Base-by-base conservation (phyloP, 768 basidiomycete species). In the Tricholoma matsutake region DNA sequence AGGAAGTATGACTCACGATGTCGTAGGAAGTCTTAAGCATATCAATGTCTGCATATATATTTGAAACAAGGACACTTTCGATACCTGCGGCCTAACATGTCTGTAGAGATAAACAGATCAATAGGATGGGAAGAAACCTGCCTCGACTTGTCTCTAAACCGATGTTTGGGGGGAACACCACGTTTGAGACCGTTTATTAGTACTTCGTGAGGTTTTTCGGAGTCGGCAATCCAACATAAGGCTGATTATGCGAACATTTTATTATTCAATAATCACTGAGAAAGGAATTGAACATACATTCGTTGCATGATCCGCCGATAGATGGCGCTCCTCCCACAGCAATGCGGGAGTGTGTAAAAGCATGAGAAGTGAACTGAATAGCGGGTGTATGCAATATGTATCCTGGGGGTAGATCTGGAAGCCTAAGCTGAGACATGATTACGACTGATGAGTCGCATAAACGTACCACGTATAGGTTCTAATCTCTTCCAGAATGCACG, bases 101-200 rank as follows among this genome's bases (percentile, higher is more conserved):
- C 25, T 18, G 43, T 8, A 60, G 29, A 29, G 43, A 29, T 39
- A 31, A 28, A 10, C 25, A 31, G 34, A 53, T 20, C 4, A 16
- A 55, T 47, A 16, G 3, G 39, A 1, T 14, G 2, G 11, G 39
- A 22, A 18, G 43, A 1, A 10, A 59, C 72, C 54, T 59, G 88
- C 92, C 86, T 83, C 41, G 83, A 86, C 70, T 87, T 87, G 6
- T 81, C 73, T 32, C 80, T 80, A 63, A 83, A 77, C 25, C 88
- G 80, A 66, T 91, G 84, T 68, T 90, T 92, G 0, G 87, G 83
- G 10, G 89, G 76, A 1, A 90, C 85, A 1, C 92, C 92, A 49
- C 92, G 86, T 66, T 83, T 87, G n/a, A 87, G 75, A 2, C 93
- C 92, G 62, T 91, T 91, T 64, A 91, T 90, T 51, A 94, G 68